Conservation (phyloP, 2,329 filamentous ascomycete genomes). For the Pestalotiopsis sp. region DNA sequence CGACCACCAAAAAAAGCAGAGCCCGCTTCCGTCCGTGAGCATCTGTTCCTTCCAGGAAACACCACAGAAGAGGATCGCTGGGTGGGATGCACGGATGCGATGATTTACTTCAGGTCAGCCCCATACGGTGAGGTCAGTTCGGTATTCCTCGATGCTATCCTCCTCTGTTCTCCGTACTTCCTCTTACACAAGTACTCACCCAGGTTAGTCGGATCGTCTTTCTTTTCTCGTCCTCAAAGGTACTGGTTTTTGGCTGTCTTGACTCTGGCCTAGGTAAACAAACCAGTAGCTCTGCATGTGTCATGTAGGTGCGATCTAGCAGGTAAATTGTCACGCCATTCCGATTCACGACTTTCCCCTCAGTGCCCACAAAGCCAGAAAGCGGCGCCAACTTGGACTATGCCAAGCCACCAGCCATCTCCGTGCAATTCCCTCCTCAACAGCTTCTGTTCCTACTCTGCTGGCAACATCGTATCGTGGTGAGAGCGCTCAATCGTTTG, state of each 20-base stretch:
- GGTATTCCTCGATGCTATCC: not conserved
- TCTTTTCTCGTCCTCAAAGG: not conserved
- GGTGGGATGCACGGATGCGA: not conserved
- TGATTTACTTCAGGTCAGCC: not conserved
- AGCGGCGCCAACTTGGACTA: not conserved
- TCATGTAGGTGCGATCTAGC: not conserved
- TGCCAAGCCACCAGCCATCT: not conserved
- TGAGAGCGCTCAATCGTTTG: not conserved
- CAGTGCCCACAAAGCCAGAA: not conserved
- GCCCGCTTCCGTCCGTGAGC: not conserved
- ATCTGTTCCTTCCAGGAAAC: not conserved
- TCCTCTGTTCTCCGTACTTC: too few relatives aligned
- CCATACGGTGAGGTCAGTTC: not conserved
- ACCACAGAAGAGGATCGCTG: not conserved
- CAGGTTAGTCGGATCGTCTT: too few relatives aligned
- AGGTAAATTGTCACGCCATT: not conserved
- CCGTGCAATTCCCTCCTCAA: not conserved
- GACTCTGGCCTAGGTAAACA: not conserved
- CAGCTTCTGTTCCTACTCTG: not conserved
- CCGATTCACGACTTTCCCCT: not conserved
- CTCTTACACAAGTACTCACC: too few relatives aligned
- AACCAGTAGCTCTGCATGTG: not conserved
- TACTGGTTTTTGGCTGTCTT: not conserved
- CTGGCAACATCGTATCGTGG: not conserved
- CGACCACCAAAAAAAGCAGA: not conserved